Evolutionary conservation across 2,329 filamentous ascomycete species (phyloP), one percentile per base, ranked within the genome.

Genomic region (Ceratocystis albifundus): DNA sequence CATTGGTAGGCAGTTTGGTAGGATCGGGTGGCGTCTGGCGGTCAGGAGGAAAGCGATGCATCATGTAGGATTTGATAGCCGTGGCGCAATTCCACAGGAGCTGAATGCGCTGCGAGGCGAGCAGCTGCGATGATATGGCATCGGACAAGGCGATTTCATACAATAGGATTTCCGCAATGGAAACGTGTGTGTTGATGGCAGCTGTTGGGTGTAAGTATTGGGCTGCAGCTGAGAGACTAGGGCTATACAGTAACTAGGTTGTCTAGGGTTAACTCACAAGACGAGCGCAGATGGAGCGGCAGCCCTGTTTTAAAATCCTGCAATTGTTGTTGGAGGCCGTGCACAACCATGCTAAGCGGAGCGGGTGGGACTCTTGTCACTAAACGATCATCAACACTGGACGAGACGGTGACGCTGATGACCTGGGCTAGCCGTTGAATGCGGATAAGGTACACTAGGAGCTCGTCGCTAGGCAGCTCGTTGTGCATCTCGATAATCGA

Each of bases 381-480:
- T 32, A 12, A 32, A 17, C 10, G 15, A 10, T 71, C 70, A 55
- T 45, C 65, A 69, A 64, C 70, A 69, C 72, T 74, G 69, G 70
- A 71, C 50, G 70, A 71, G 69, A 80, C 74, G 0, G 76, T 75
- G 32, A 76, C 70, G 4, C 76, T 76, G 50, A 82, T 80, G 4
- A 76, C 75, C 70, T 82, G 80, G 0, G 77, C 73, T 0, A 82
- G 73, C 70, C 79, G 77, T 72, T 82, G 80, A 5, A 78, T 75
- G 67, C 75, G 76, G 68, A 81, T 76, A 3, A 82, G 74, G 65
- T 77, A 74, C 10, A 80, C 73, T 4, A 80, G 72, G 4, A 78
- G 75, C 55, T 75, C 72, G 63, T 82, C 80, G 0, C 76, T 77
- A 0, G 76, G 74, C 50, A 74, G 74, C 66, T 80, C 77, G 70